Base-by-base conservation (phyloP, 2,329 filamentous ascomycete species). In the Pochonia chlamydosporia region DNA sequence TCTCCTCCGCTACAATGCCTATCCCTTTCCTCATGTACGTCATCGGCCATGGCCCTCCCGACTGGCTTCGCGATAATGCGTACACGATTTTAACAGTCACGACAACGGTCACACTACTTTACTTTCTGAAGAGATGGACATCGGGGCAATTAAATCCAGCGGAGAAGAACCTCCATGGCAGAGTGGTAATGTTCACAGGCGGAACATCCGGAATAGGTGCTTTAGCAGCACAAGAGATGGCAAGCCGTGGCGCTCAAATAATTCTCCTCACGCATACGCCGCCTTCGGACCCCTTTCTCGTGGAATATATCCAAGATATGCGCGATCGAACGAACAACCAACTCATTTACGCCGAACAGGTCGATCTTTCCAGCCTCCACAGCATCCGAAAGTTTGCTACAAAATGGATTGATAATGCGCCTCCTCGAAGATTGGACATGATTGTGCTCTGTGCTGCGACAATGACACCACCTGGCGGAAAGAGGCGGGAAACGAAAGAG, bases 371-470 rank as follows among this genome's bases (percentile, higher is more conserved):
- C 11, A 92, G 86, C 14, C 74, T 99, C n/a, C 82, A 96, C 64
- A 95, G 88, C 64, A 85, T 99, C 57, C 87, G 93, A 33, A 78
- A 84, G 52, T 99, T 99, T 64, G 93, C 93, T 11, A 99, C 93
- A 0, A 92, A 89, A 71, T 99, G 95, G 92, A 89, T 99, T 55
- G 92, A 99, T 66, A 97, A 96, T 65, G 81, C 87, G 20, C 92
- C 93, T 3, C 89, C 91, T 8, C 78, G 95, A 48, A 77, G 95
- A 41, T 72, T 99, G 6, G 93, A 99, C 65, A 91, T 92, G 82
- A 73, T 99, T 40, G 79, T 99, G 18, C 76, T 99, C 16, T 96
- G 90, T 64, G 93, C 85, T 9, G 87, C 87, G 39, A 85, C 85
- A 0, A 72, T 90, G 55, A 88, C 85, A 4, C 84, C 89, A 3